Evolutionary conservation across 257 asterid genomes (phyloP).

Genomic region (Buddleja alternifolia): DNA sequence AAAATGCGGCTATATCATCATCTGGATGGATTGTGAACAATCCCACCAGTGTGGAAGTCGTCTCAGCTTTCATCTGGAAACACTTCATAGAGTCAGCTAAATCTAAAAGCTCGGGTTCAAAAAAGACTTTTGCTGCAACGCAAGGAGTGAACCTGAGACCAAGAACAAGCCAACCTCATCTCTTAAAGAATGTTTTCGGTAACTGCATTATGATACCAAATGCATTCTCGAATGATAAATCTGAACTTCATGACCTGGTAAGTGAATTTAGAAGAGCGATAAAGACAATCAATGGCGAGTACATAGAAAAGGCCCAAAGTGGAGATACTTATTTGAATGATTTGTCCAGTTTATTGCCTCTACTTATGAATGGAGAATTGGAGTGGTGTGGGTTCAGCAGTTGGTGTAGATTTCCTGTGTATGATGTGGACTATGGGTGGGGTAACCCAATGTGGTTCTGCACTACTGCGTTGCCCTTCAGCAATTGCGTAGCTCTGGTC

Average conservation of each 20-base stretch:
- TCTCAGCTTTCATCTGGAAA: slow-evolving; percentile 42
- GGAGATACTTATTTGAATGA: no score
- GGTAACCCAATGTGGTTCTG: slow-evolving; percentile 17
- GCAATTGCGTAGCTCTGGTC: background rate
- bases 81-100: slow-evolving; percentile 23
- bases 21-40: slow-evolving; percentile 19
- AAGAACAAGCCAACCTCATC: slow-evolving; percentile 32
- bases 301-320: no score
- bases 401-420: no score
- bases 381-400: no score
- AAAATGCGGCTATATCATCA: background rate
- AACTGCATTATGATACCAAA: no score
- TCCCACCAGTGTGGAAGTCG: slow-evolving; percentile 52
- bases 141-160: slow-evolving; percentile 35
- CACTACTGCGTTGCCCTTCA: background rate
- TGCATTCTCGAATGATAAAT: no score
- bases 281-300: no score
- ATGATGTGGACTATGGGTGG: slow-evolving; percentile 4
- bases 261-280: no score
- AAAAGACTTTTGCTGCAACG: slow-evolving; percentile 17
- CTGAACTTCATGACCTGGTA: no score
- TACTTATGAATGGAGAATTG: no score
- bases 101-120: background rate
- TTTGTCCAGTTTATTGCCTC: no score
- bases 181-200: slow-evolving; percentile 9